These are phyloP conservation scores for Penicillium sp. DNA, from an alignment of 2,329 filamentous ascomycete species.

Conservation along the genomic window DNA sequence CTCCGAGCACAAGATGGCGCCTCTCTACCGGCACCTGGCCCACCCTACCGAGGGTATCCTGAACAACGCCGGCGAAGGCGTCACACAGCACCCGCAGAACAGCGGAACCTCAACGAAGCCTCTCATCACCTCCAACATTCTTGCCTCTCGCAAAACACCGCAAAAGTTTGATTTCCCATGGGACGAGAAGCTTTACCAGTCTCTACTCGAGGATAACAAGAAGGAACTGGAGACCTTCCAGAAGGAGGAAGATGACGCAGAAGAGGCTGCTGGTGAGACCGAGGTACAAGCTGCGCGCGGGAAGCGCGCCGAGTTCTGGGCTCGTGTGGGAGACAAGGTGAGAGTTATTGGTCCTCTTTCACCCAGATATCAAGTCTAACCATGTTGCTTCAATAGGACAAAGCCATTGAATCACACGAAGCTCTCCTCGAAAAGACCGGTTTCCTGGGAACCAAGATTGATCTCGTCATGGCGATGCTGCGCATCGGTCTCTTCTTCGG, in stretches of 20 bases:
- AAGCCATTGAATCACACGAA: constrained; percentile 90
- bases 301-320: constrained; percentile 95
- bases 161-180: constrained; percentile 73
- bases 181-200: constrained; percentile 86
- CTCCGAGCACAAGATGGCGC: constrained; percentile 66
- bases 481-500: constrained; percentile 95
- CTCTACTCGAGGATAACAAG: constrained; percentile 75
- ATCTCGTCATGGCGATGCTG: constrained; percentile 94
- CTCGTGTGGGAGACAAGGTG: constrained; percentile 94
- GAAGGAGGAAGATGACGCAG: constrained; percentile 90
- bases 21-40: constrained; percentile 66
- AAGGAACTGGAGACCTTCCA: constrained; percentile 74
- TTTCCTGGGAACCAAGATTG: constrained; percentile 94
- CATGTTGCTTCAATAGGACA: constrained; percentile 64
- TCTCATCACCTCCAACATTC: constrained; percentile 69
- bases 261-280: constrained; percentile 93
- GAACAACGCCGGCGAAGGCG: constrained; percentile 71
- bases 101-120: constrained; percentile 45
- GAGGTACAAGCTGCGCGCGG: constrained; percentile 90
- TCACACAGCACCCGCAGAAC: constrained; percentile 48
- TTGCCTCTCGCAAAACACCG: constrained; percentile 69
- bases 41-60: constrained; percentile 74
- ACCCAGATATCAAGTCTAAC: constrained; percentile 4
- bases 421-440: constrained; percentile 95
- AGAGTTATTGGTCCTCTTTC: constrained; percentile 24